Percentiles rank a stretch among this genome's conserved stretches.
These are phyloP conservation scores for Exidia glandulosa DNA, from an alignment of 768 basidiomycete genomes.

Conservation along the genomic window DNA sequence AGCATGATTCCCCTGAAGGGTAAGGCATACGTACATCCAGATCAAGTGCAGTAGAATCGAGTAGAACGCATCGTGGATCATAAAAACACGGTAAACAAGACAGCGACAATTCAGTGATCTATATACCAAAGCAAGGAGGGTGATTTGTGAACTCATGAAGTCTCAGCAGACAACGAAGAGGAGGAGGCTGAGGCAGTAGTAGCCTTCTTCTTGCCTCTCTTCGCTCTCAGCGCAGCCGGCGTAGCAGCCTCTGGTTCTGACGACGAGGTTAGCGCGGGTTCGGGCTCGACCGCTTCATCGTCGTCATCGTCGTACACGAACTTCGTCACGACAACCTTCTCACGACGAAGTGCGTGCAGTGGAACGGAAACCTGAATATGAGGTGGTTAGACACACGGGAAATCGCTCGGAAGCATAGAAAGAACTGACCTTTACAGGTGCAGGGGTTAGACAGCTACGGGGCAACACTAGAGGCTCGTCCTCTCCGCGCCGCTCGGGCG, in stretches of 20 bases:
- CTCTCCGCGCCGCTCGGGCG: constrained; percentile 31
- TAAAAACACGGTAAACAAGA: not conserved
- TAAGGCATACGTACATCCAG: not conserved
- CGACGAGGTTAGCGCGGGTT: not conserved
- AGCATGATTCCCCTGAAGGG: too few relatives aligned
- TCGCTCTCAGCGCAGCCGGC: not conserved
- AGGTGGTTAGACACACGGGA: not conserved
- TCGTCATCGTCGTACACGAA: constrained; percentile 69
- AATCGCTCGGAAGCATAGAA: not conserved
- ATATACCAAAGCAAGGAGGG: not conserved
- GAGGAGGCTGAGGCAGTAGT: not conserved
- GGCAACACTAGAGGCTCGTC: constrained; percentile 56
- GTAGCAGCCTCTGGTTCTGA: constrained; percentile 17
- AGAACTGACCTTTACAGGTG: not conserved
- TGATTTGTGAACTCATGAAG: not conserved
- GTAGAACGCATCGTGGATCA: not conserved
- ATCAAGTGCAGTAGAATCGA: not conserved
- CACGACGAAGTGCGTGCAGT: constrained; percentile 41
- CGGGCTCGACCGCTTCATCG: not conserved
- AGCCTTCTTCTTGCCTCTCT: not conserved
- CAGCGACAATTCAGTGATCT: not conserved
- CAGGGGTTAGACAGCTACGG: constrained; percentile 38
- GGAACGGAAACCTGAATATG: not conserved
- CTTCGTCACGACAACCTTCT: constrained; percentile 64
- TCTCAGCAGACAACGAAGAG: not conserved